Evolutionary conservation across 2,329 filamentous ascomycete genomes (phyloP), one percentile per base, ranked within the genome.

Genomic region (Akanthomyces muscarius): DNA sequence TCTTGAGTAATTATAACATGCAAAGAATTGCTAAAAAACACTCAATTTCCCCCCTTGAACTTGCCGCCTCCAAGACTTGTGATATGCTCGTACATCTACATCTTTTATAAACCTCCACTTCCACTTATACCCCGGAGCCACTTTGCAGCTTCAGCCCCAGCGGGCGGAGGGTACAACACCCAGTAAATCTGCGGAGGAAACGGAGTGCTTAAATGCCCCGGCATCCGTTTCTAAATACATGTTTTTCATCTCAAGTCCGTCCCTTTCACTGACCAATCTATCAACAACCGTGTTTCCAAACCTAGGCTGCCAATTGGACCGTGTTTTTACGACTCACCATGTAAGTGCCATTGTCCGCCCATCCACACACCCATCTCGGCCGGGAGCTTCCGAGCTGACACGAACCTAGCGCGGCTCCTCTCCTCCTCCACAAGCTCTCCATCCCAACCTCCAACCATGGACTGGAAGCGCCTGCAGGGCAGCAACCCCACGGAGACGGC

Each of bases 401-500:
- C 21, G 3, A 30, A 36, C 38, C 48, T 61, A 61, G 57, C 25
- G 25, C 36, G 52, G 57, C n/a, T 18, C 36, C 47, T 18, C 52
- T 4, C 2, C 30, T 42, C n/a, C 45, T 42, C 36, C 33, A 14
- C 48, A 6, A 16, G 4, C 47, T 33, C 51, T 14, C 4, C 50
- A 36, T 42, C 6, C 10, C 57, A 6, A 16, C 25, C 5, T 10
- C 28, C 1, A 14, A 28, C 5, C 28, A 63, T 61, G 48, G 42
- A 60, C 44, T 53, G 45, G 41, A 48, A 44, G n/a, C n/a, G n/a
- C 11, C 21, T 63, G 0, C 54, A 53, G 23, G 30, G 13, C 50
- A n/a, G 11, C 50, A 18, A 47, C 21, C 14, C 61, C 11, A 51
- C 51, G n/a, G 62, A 63, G 47, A 53, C 56, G 23, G 62, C 65